Evolutionary conservation across 2,329 filamentous ascomycete species (phyloP).

Genomic region (Clonostachys chloroleuca): DNA sequence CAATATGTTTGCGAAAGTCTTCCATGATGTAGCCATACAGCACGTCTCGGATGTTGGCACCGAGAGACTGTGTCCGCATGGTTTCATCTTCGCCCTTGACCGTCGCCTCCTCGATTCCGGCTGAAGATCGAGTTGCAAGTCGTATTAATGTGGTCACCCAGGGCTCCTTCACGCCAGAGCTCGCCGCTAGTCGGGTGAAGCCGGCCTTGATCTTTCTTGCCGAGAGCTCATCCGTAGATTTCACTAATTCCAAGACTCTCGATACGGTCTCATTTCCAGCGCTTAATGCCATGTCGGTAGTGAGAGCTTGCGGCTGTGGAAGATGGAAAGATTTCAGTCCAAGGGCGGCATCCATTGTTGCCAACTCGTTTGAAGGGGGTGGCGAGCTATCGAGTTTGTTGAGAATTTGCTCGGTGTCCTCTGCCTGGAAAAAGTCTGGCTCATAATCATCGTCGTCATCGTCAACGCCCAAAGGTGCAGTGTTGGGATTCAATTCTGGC

Average conservation of each 20-base stretch:
- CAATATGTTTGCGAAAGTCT: conserved; percentile 86
- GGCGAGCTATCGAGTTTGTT: conserved; percentile 72
- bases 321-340: conserved; percentile 76
- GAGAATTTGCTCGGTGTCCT: conserved; percentile 72
- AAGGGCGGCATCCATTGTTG: conserved; percentile 35
- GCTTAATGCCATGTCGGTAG: conserved; percentile 65
- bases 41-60: conserved; percentile 70
- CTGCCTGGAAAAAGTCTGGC: conserved; percentile 74
- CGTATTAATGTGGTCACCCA: conserved; percentile 88
- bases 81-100: conserved; percentile 54
- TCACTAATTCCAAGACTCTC: conserved; percentile 75
- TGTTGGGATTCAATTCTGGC: conserved; percentile 50
- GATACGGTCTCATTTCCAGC: conserved; percentile 71
- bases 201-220: conserved; percentile 61
- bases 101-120: conserved; percentile 58
- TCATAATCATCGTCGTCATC: conserved; percentile 87
- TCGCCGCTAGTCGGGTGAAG: conserved; percentile 80
- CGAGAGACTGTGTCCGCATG: conserved; percentile 39
- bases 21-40: conserved; percentile 85
- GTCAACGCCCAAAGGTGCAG: conserved; percentile 58
- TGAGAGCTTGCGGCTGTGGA: conserved; percentile 70
- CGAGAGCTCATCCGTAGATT: conserved; percentile 63
- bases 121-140: conserved; percentile 74
- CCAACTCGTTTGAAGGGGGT: conserved; percentile 29
- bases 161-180: conserved; percentile 78